phyloP scores from a whole-genome alignment of 129 eudicot species.

The Lonicera japonica region DNA sequence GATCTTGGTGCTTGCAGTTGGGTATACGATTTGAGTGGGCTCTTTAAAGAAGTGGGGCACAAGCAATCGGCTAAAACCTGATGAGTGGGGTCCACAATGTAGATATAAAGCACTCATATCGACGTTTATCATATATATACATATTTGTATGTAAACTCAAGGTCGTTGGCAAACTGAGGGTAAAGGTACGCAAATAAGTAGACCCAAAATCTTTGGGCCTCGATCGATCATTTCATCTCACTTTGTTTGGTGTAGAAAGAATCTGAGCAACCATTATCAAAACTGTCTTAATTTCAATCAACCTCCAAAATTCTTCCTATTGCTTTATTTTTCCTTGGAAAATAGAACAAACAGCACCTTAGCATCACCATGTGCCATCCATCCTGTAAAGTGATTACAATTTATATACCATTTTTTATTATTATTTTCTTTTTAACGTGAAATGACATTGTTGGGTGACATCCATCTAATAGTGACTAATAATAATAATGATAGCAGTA shows the following conservation, averaged over 20 bases:
- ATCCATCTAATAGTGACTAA: conserved; percentile 21
- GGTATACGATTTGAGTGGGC: background rate
- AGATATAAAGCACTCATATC: background rate
- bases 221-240: too few species aligned
- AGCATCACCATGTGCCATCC: conserved; percentile 61
- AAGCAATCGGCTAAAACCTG: background rate
- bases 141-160: too few species aligned
- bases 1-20: background rate
- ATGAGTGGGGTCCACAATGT: background rate
- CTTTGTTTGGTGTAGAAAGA: background rate
- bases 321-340: background rate
- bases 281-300: background rate
- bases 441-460: conserved; percentile 59
- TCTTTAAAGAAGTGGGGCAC: background rate
- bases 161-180: too few species aligned
- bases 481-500: conserved; percentile 5
- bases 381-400: conserved; percentile 63
- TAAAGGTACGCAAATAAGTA: background rate
- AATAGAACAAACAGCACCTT: background rate
- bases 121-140: background rate
- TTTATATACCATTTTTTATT: conserved; percentile 3
- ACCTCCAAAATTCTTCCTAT: background rate
- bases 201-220: background rate
- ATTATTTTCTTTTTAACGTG: conserved; percentile 27
- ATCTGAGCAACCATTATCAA: background rate